Evolutionary conservation across 331 rosid species (phyloP).

Genomic region (Ulmus americana): DNA sequence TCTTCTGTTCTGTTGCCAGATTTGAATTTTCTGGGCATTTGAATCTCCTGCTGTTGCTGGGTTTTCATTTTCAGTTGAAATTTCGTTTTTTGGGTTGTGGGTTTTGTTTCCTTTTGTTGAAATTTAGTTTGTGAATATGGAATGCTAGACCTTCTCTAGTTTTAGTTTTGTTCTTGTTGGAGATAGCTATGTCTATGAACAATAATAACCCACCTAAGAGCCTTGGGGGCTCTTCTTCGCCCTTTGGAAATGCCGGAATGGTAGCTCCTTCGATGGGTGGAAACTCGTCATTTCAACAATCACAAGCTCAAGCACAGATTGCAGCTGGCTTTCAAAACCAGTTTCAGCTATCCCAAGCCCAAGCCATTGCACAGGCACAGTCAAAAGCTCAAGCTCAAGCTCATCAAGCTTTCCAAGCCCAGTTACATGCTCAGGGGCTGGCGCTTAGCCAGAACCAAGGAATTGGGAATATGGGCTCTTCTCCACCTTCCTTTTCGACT

Average conservation of each 20-base stretch:
- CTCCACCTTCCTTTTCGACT: slow-evolving; percentile 44
- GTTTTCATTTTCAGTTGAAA: slow-evolving; percentile 8
- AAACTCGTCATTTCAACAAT: slow-evolving; percentile 61
- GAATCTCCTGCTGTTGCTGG: neutral
- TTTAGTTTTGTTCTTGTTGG: slow-evolving; percentile 13
- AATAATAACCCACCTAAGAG: slow-evolving; percentile 71
- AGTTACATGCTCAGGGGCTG: slow-evolving; percentile 87
- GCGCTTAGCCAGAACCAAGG: slow-evolving; percentile 56
- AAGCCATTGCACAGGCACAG: slow-evolving; percentile 92
- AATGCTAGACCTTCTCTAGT: slow-evolving; percentile 25
- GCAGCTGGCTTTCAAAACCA: slow-evolving; percentile 73
- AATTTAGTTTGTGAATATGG: slow-evolving; percentile 17
- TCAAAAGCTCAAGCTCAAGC: slow-evolving; percentile 54
- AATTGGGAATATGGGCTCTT: slow-evolving; percentile 52
- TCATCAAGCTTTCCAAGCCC: slow-evolving; percentile 75
- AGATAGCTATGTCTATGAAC: slow-evolving; percentile 76
- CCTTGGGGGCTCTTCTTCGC: slow-evolving; percentile 70
- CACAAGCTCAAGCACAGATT: slow-evolving; percentile 67
- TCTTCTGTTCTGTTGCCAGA: slow-evolving; percentile 4
- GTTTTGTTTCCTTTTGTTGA: neutral
- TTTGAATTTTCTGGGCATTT: slow-evolving; percentile 5
- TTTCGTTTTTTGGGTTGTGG: slow-evolving; percentile 4
- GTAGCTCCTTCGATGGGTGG: slow-evolving; percentile 42
- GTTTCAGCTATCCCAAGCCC: slow-evolving; percentile 78
- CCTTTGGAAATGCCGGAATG: slow-evolving; percentile 70